Conservation (phyloP, 2,329 filamentous ascomycete genomes). For the Colletotrichum destructivum region DNA sequence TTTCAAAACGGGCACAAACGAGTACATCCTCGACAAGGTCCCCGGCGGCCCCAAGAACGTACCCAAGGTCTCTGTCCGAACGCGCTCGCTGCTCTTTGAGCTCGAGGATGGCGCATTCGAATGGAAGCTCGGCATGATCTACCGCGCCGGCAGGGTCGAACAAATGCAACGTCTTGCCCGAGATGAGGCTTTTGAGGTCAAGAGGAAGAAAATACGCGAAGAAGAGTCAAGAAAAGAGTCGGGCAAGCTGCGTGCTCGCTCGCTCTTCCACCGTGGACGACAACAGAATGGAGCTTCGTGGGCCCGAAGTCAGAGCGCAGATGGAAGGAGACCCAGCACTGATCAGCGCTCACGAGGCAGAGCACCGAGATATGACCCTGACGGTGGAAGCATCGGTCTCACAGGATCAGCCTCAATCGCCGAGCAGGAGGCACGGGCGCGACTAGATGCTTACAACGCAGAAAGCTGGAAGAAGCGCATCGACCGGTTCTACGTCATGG, state of each 20-base stretch:
- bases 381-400: conserved; percentile 77
- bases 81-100: conserved; percentile 88
- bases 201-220: conserved; percentile 86
- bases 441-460: conserved; percentile 84
- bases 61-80: conserved; percentile 87
- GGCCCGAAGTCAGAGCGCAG: conserved; percentile 71
- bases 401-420: conserved; percentile 81
- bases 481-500: conserved; percentile 79
- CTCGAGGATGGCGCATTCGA: conserved; percentile 97
- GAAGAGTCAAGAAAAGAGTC: conserved; percentile 72
- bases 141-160: conserved; percentile 88
- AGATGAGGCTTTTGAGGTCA: conserved; percentile 90
- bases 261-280: conserved; percentile 56
- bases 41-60: conserved; percentile 90
- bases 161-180: conserved; percentile 91
- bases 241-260: conserved; percentile 69
- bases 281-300: conserved; percentile 56
- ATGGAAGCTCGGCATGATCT: conserved; percentile 96
- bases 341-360: conserved; percentile 56
- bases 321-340: conserved; percentile 57
- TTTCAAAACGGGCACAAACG: conserved; percentile 88
- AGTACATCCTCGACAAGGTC: conserved; percentile 88
- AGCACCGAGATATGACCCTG: conserved; percentile 82
- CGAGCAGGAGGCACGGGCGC: conserved; percentile 81
- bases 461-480: conserved; percentile 95